phyloP scores from a whole-genome alignment of 2,329 filamentous ascomycete genomes.

The Fusarium drepaniforme region DNA sequence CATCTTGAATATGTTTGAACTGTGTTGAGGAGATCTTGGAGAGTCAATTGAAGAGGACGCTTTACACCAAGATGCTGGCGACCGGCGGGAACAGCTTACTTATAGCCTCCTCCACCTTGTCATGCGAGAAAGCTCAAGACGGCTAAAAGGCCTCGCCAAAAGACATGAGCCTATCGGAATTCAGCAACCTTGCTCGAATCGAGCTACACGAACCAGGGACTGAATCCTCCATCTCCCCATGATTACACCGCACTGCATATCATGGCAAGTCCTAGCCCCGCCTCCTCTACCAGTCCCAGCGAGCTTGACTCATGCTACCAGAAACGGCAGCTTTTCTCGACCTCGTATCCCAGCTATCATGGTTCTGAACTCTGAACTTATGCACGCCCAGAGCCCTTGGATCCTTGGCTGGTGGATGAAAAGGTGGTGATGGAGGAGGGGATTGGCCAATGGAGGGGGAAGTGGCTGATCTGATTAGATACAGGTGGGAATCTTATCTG shows the following conservation, averaged over 20 bases:
- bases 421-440: conserved; percentile 5
- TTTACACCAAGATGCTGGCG: background rate
- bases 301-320: conserved; percentile 2
- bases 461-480: conserved; percentile 46
- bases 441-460: conserved; percentile 32
- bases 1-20: conserved; percentile 40
- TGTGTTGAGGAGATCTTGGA: background rate
- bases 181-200: background rate
- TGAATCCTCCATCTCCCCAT: background rate
- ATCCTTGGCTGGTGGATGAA: background rate
- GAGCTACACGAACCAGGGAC: background rate
- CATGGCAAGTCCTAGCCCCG: background rate
- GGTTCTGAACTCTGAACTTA: conserved; percentile 30
- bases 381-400: conserved; percentile 3
- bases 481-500: conserved; percentile 34
- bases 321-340: background rate
- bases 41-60: background rate
- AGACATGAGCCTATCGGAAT: background rate
- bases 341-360: conserved; percentile 8
- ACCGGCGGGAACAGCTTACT: conserved; percentile 28
- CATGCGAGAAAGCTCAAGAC: conserved; percentile 2
- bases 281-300: background rate
- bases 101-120: conserved; percentile 29
- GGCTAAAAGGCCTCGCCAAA: background rate
- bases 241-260: background rate